phyloP scores from a whole-genome alignment of 768 basidiomycete genomes.

The Psilocybe cubensis region DNA sequence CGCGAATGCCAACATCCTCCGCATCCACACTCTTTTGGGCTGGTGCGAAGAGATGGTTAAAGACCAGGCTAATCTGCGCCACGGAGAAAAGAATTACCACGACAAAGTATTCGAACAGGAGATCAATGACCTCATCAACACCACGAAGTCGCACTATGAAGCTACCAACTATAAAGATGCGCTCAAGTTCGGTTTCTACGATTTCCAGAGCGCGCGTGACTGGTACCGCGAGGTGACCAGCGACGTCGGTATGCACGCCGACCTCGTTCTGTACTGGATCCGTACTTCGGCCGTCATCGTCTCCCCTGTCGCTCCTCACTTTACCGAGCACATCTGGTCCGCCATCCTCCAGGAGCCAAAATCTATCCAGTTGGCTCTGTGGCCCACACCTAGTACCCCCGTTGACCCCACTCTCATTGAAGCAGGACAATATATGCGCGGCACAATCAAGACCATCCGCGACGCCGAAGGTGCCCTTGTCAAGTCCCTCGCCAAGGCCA shows the following conservation, averaged over 20 bases:
- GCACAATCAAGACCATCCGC: conserved; percentile 88
- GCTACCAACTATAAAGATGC: conserved; percentile 94
- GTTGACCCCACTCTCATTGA: conserved; percentile 73
- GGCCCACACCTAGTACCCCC: conserved; percentile 69
- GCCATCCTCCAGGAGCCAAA: conserved; percentile 70
- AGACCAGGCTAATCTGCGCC: conserved; percentile 71
- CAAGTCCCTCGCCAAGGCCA: conserved; percentile 81
- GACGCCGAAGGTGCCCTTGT: conserved; percentile 81
- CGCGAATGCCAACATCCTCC: conserved; percentile 94
- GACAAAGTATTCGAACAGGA: conserved; percentile 93
- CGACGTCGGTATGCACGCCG: conserved; percentile 89
- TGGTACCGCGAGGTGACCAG: conserved; percentile 95
- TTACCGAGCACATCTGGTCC: conserved; percentile 89
- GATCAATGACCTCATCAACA: conserved; percentile 82
- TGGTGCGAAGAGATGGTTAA: conserved; percentile 94
- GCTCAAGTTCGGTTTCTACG: conserved; percentile 94
- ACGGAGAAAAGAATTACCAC: conserved; percentile 79
- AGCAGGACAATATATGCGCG: conserved; percentile 83
- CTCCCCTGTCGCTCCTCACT: conserved; percentile 91
- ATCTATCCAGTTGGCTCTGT: conserved; percentile 82
- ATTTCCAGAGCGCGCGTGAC: conserved; percentile 88
- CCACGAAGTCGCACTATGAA: conserved; percentile 81
- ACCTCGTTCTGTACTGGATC: conserved; percentile 87
- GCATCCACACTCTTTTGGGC: conserved; percentile 84
- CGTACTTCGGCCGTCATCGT: conserved; percentile 78